A percentile compares a stretch with the other conserved stretches of the same genome.
phyloP scores from a whole-genome alignment of 202 grass and related monocot species.

The Miscanthus sacchariflorus region DNA sequence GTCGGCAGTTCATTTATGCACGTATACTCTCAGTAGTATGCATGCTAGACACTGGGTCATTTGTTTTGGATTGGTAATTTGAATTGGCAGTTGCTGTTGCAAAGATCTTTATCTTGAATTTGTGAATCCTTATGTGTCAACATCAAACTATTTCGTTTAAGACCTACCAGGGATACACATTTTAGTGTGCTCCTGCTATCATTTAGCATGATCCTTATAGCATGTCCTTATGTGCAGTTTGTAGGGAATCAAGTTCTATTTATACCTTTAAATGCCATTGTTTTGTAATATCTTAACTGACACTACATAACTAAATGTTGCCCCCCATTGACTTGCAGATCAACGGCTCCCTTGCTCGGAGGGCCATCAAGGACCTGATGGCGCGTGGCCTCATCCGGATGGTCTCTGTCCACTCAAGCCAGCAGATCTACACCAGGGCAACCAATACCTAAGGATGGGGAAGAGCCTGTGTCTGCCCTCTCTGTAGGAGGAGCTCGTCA shows the following conservation, averaged over 20 bases:
- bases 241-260: background rate
- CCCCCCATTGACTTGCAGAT: conserved; percentile 46
- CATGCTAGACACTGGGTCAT: background rate
- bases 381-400: conserved; percentile 76
- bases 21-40: background rate
- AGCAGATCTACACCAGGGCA: conserved; percentile 91
- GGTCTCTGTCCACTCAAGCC: conserved; percentile 74
- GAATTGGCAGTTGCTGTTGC: background rate
- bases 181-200: background rate
- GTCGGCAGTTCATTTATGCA: background rate
- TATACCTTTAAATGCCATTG: background rate
- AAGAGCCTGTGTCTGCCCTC: background rate
- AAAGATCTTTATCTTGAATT: background rate
- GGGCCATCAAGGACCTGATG: conserved; percentile 89
- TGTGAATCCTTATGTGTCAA: background rate
- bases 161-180: background rate
- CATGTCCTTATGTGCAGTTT: background rate
- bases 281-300: background rate
- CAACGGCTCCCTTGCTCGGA: conserved; percentile 80
- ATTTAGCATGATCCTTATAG: background rate
- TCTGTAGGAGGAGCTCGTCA: background rate
- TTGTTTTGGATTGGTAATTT: background rate
- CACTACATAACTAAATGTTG: background rate
- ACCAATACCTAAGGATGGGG: conserved; percentile 67
- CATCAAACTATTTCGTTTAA: background rate